These are phyloP conservation scores for Acer campestre DNA, from an alignment of 345 rosid species.

Conservation along the genomic window DNA sequence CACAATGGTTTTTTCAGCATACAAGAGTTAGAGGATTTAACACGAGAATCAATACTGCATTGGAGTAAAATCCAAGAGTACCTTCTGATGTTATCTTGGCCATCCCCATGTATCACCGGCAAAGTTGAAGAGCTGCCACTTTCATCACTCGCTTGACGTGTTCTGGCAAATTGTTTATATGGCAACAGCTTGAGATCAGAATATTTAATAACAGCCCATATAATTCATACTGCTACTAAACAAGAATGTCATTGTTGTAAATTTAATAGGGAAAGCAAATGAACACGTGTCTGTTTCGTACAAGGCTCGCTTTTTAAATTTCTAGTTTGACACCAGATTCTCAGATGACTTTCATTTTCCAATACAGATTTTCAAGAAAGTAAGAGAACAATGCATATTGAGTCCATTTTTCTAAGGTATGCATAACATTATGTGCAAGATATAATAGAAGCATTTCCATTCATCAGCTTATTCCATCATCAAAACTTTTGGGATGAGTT, in stretches of 20 bases:
- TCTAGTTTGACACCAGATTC: not conserved
- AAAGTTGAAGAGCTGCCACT: conserved; percentile 36
- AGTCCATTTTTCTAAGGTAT: not conserved
- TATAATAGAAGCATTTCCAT: not conserved
- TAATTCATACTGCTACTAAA: not conserved
- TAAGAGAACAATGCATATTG: no score
- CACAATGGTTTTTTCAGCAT: not conserved
- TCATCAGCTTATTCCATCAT: not conserved
- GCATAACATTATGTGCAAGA: not conserved
- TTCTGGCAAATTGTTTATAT: conserved; percentile 25
- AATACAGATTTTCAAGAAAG: not conserved
- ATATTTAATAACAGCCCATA: not conserved
- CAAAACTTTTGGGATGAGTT: not conserved
- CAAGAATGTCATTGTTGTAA: not conserved
- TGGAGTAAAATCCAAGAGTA: conserved; percentile 7
- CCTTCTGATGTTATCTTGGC: conserved; percentile 49
- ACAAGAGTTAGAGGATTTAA: no score
- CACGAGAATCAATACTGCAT: not conserved
- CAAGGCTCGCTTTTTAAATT: not conserved
- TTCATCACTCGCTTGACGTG: conserved; percentile 8
- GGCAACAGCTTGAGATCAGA: not conserved
- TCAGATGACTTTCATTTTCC: not conserved
- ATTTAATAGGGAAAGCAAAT: not conserved
- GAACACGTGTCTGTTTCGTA: not conserved
- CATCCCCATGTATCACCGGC: conserved; percentile 43